Percentiles rank a stretch among this genome's conserved stretches.
These are phyloP conservation scores for Cenchrus fungigraminus DNA, from an alignment of 176 grass and related monocot species.

Conservation along the genomic window DNA sequence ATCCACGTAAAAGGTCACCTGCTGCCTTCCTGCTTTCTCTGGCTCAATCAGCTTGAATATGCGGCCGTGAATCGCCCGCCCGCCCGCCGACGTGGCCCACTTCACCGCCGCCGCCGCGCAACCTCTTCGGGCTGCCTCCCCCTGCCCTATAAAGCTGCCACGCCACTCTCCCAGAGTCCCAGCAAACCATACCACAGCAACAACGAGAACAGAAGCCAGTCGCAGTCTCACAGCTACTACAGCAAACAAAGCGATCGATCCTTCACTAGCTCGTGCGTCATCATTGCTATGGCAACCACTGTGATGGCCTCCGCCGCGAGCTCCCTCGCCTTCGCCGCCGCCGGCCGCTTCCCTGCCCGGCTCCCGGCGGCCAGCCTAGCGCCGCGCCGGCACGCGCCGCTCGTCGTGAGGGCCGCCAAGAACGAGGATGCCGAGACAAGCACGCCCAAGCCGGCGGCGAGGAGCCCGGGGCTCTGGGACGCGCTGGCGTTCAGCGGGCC, in stretches of 20 bases:
- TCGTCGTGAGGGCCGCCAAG: neutral
- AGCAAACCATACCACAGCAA: neutral
- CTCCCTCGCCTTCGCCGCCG: neutral
- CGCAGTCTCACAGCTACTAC: neutral
- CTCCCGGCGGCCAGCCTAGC: neutral
- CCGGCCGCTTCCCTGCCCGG: neutral
- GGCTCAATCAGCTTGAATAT: too few species aligned
- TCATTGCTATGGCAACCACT: neutral
- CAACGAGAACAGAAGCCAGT: neutral
- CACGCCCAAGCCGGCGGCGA: neutral
- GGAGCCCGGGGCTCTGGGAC: slow-evolving; percentile 39
- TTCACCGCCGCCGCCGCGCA: neutral
- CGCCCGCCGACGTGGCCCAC: slow-evolving; percentile 1
- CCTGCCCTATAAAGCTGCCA: neutral
- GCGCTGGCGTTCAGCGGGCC: slow-evolving; percentile 70
- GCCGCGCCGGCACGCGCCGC: neutral
- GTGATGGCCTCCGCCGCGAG: neutral
- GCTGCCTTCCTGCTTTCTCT: too few species aligned
- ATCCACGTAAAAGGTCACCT: neutral
- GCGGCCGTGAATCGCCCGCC: neutral
- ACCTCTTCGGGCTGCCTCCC: neutral
- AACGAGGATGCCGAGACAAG: neutral
- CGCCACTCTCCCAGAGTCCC: neutral
- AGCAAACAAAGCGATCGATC: too few species aligned
- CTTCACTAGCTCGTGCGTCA: neutral